Percentiles rank a stretch among this genome's conserved stretches.
Evolutionary conservation across 192 early-diverging fungal species (phyloP).

Genomic region (Globomyces pollinis-pini): DNA sequence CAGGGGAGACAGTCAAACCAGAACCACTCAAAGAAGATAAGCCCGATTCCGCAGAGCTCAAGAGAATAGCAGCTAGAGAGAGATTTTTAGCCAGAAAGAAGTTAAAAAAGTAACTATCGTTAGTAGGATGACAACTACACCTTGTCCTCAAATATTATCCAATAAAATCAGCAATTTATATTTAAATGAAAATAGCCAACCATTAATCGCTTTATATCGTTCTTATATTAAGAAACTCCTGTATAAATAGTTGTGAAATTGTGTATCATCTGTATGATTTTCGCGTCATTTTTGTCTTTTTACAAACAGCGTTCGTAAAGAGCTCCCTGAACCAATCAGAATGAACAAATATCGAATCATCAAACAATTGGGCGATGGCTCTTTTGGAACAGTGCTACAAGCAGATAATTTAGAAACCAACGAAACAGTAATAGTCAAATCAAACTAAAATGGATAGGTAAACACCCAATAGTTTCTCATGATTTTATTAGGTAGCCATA

Average conservation of each 20-base stretch:
- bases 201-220: no score
- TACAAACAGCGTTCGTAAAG: no score
- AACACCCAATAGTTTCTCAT: not conserved
- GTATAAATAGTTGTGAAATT: no score
- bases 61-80: not conserved
- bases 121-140: conserved; percentile 48
- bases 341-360: conserved; percentile 54
- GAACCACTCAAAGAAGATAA: no score
- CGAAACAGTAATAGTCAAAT: conserved; percentile 48
- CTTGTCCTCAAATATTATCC: no score
- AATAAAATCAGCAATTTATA: no score
- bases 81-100: not conserved
- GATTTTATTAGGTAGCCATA: conserved; percentile 63
- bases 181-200: no score
- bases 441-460: not conserved
- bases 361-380: conserved; percentile 72
- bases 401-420: conserved; percentile 57
- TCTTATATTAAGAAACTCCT: no score
- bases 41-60: not conserved
- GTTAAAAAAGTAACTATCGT: not conserved
- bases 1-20: not conserved
- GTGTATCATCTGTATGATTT: no score
- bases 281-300: no score
- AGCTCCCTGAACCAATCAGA: no score
- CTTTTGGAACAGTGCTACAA: conserved; percentile 71